Conservation (phyloP, 2,329 filamentous ascomycete genomes). For the Leptoxyphium fumago region DNA sequence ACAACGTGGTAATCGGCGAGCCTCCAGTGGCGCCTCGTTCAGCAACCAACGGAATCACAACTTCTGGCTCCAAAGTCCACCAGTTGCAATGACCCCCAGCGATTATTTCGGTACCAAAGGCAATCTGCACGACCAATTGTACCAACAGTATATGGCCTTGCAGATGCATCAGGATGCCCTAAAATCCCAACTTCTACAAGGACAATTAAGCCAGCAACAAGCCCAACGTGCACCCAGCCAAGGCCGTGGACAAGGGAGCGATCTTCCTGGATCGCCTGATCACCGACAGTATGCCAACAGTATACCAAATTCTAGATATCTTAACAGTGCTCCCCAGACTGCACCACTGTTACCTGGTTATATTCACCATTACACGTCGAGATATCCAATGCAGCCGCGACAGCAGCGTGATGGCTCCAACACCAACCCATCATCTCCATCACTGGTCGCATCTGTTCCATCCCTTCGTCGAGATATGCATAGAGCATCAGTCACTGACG, state of each 20-base stretch:
- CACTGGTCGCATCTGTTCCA: slow-evolving; percentile 28
- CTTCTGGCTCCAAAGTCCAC: slow-evolving; percentile 24
- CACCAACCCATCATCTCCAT: slow-evolving; percentile 36
- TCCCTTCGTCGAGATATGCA: slow-evolving; percentile 28
- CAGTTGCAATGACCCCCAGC: slow-evolving; percentile 17
- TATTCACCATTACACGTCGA: slow-evolving; percentile 32
- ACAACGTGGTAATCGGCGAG: slow-evolving; percentile 37
- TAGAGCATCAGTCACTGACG: slow-evolving; percentile 29
- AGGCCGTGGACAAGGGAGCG: slow-evolving; percentile 17
- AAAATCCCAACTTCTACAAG: slow-evolving; percentile 27
- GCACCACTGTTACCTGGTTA: slow-evolving; percentile 27
- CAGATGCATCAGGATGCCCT: slow-evolving; percentile 22
- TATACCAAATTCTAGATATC: slow-evolving; percentile 14
- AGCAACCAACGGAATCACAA: slow-evolving; percentile 23
- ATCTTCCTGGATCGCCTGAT: slow-evolving; percentile 26
- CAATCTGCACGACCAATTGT: slow-evolving; percentile 34
- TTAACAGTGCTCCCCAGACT: slow-evolving; percentile 19
- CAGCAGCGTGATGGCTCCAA: slow-evolving; percentile 27
- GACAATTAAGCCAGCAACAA: slow-evolving; percentile 22
- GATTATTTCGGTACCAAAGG: slow-evolving; percentile 29
- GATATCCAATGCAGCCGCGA: slow-evolving; percentile 24
- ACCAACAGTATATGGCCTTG: slow-evolving; percentile 29
- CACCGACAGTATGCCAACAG: slow-evolving; percentile 17
- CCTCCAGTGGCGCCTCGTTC: slow-evolving; percentile 41
- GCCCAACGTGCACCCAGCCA: slow-evolving; percentile 21